phyloP scores from a whole-genome alignment of 2,329 filamentous ascomycete genomes.

The Neofusicoccum sp. region DNA sequence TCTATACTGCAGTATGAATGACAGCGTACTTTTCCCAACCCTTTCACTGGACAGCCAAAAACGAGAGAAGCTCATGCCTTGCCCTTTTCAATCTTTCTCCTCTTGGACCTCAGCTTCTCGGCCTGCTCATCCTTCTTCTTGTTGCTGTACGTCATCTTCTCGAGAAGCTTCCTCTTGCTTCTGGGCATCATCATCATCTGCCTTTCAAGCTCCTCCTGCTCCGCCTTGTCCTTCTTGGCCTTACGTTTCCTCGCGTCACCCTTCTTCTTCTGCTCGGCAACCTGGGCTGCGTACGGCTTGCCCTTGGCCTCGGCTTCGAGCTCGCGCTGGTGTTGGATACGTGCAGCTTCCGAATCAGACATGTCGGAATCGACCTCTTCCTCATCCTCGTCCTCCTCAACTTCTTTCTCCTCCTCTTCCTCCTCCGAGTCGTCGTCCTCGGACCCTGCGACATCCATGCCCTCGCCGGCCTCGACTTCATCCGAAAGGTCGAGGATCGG shows the following conservation, averaged over 20 bases:
- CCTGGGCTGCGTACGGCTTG: slow-evolving; percentile 41
- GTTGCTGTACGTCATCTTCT: slow-evolving; percentile 97
- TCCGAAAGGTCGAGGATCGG: slow-evolving; percentile 39
- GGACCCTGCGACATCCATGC: slow-evolving; percentile 43
- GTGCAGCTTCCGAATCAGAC: slow-evolving; percentile 58
- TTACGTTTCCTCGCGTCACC: slow-evolving; percentile 67
- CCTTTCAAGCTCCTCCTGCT: slow-evolving; percentile 84
- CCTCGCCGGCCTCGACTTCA: slow-evolving; percentile 48
- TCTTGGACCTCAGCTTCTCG: slow-evolving; percentile 81
- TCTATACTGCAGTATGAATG: neutral
- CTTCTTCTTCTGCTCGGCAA: slow-evolving; percentile 56
- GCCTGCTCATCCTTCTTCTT: slow-evolving; percentile 90
- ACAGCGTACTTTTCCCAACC: neutral
- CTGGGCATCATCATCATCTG: slow-evolving; percentile 98
- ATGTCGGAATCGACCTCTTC: slow-evolving; percentile 51
- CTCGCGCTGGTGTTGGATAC: slow-evolving; percentile 77
- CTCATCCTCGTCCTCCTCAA: slow-evolving; percentile 45
- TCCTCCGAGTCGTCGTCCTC: slow-evolving; percentile 47
- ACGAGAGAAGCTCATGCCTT: neutral
- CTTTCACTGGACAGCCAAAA: neutral
- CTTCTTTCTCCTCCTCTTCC: slow-evolving; percentile 47
- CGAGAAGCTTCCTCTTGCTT: slow-evolving; percentile 94
- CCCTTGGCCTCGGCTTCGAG: slow-evolving; percentile 89
- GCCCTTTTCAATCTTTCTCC: slow-evolving; percentile 77
- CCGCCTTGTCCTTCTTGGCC: slow-evolving; percentile 58